Conservation (phyloP, 306 rosid species). For the Carpinus fangiana region DNA sequence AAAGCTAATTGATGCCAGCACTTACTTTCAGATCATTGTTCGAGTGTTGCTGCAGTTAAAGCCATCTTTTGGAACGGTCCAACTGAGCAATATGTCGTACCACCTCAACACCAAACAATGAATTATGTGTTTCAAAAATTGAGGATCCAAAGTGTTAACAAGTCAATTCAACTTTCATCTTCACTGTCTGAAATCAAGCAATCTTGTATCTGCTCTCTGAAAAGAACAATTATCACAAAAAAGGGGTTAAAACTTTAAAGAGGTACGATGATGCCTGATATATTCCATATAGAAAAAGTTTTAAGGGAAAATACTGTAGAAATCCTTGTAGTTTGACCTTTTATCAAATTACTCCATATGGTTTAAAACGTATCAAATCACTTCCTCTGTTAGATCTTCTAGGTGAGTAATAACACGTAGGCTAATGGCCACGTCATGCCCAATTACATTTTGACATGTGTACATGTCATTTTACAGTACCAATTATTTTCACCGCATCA, state of each 20-base stretch:
- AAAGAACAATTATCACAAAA: slow-evolving; percentile 27
- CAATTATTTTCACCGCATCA: too few species aligned
- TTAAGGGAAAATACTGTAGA: too few species aligned
- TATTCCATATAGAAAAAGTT: background rate
- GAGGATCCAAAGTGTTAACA: slow-evolving; percentile 14
- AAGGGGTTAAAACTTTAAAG: background rate
- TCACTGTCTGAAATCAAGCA: slow-evolving; percentile 76
- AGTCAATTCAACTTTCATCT: slow-evolving; percentile 48
- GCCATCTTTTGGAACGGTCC: background rate
- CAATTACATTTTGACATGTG: too few species aligned
- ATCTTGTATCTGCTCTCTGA: slow-evolving; percentile 88
- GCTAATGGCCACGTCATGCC: too few species aligned
- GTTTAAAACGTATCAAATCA: too few species aligned
- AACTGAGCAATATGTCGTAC: background rate
- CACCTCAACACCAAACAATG: background rate
- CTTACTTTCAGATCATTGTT: background rate
- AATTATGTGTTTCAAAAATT: background rate
- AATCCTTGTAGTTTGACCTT: too few species aligned
- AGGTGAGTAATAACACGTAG: too few species aligned
- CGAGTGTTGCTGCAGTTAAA: too few species aligned
- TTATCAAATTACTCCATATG: too few species aligned
- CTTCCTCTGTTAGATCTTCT: too few species aligned
- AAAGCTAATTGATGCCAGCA: background rate
- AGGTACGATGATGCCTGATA: background rate
- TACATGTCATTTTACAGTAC: too few species aligned